Evolutionary conservation across 2,329 filamentous ascomycete species (phyloP), one percentile per base, ranked within the genome.

Genomic region (Colletotrichum sp.): DNA sequence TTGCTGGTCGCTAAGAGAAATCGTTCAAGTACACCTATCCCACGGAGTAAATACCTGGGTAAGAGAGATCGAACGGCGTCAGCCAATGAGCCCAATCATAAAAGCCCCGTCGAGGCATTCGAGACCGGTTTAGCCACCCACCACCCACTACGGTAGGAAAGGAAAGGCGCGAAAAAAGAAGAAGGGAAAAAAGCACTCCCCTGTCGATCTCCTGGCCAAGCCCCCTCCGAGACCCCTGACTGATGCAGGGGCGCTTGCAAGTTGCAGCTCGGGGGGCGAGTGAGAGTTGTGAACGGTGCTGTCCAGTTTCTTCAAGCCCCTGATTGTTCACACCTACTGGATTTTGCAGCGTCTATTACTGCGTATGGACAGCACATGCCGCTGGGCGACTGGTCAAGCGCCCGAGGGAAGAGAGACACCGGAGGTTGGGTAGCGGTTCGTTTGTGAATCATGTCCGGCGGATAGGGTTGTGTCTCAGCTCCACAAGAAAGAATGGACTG

Each of bases 401-500:
- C 9, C 10, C 57, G 21, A 65, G n/a, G 9, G 64, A 39, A 59
- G 24, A 32, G 16, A 69, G 55, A 69, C 36, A 32, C 3, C 24
- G 34, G 49, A 30, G 18, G 36, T 36, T 55, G 63, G 68, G 21
- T 21, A 34, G 12, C 30, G 52, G 9, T 26, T 13, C 68, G 16
- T 39, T n/a, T 55, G 24, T 65, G 69, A 72, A 63, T 63, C 72
- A 62, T 60, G 24, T 8, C 8, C 12, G 59, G 32, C 18, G 18
- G 26, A 36, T 36, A 32, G 24, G 26, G 30, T 6, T 18, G 16
- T 69, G 69, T 72, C 72, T 76, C 73, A 36, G 73, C 30, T 28
- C 73, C 69, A 59, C 73, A 52, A 28, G 39, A 72, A 76, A 69
- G 63, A 76, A 76, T 76, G 73, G 69, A 70, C 63, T 21, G 65